Base-by-base conservation (phyloP, 768 basidiomycete species). In the Leccinum fibrillosum region DNA sequence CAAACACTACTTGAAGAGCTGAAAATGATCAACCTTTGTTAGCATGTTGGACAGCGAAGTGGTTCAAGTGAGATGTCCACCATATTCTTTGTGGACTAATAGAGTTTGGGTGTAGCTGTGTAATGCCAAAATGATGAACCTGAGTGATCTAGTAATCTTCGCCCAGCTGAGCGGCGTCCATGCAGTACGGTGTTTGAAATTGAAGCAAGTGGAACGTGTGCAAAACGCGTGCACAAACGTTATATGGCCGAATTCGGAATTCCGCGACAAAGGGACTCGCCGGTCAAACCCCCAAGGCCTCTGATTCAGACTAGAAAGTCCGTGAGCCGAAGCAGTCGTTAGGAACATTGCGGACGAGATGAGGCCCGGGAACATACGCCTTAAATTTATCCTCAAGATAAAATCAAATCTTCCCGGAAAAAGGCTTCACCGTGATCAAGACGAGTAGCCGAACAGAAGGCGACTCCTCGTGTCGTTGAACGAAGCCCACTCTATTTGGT, bases 1-100 rank as follows among this genome's bases (percentile, higher is more conserved):
- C 84, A 88, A 63, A 98, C 96, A 1, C 77, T 99, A 35, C 65
- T 92, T 55, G 92, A 91, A 55, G 97, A 98, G 71, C 77, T 97
- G 49, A 80, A 80, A 26, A 81, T 90, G 82, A 84, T 92, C 59
- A 71, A 75, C 9, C 71, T 72, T 11, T 56, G 53, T 52, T 58
- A 56, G 55, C 10, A 32, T 51, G 51, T 54, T 62, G 30, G 25
- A 52, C 13, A 21, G 32, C 6, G 28, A 25, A 37, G 52, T 15
- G n/a, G 39, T 17, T 3, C 25, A 55, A 34, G 26, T 7, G 11
- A n/a, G 52, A 32, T 13, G 15, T 8, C 12, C 12, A 26, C 35
- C 2, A 9, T 9, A 37, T 53, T 8, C 10, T 28, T 58, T 30
- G 11, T 30, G 12, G 9, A 2, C 13, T 47, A 47, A 47, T 49